Percentiles rank a stretch among this genome's conserved stretches.
Evolutionary conservation across 164 flowering plant genomes (phyloP).

Genomic region (Dillenia suffruticosa): DNA sequence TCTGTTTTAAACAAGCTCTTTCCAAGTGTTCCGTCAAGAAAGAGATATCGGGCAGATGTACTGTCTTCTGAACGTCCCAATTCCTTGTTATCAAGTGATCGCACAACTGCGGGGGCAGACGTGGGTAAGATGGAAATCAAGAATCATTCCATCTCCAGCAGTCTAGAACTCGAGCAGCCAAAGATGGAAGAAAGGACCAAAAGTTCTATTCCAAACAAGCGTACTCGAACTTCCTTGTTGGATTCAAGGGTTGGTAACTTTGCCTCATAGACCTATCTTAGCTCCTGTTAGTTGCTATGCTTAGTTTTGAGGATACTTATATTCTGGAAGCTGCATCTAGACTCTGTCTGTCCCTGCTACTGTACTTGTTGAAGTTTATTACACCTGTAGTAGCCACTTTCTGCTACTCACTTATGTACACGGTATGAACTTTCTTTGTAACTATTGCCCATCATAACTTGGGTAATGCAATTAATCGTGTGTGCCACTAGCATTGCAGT

Average conservation of each 20-base stretch:
- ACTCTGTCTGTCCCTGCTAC: too few relatives aligned
- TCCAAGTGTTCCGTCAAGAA: slow-evolving; percentile 53
- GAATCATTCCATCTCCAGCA: slow-evolving; percentile 32
- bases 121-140: slow-evolving; percentile 52
- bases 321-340: too few relatives aligned
- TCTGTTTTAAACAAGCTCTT: slow-evolving; percentile 54
- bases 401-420: too few relatives aligned
- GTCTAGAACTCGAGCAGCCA: slow-evolving; percentile 54
- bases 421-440: too few relatives aligned
- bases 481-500: too few relatives aligned
- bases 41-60: slow-evolving; percentile 68
- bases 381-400: too few relatives aligned
- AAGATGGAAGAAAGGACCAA: slow-evolving; percentile 62
- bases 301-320: too few relatives aligned
- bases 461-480: too few relatives aligned
- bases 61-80: slow-evolving; percentile 45
- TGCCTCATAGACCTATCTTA: background rate
- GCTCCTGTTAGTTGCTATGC: too few relatives aligned
- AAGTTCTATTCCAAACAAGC: slow-evolving; percentile 57
- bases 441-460: too few relatives aligned
- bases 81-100: slow-evolving; percentile 42
- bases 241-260: slow-evolving; percentile 52
- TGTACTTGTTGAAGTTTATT: too few relatives aligned
- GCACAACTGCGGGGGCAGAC: slow-evolving; percentile 46
- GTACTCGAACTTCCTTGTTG: slow-evolving; percentile 75